Evolutionary conservation across 108 stramenopile species (phyloP), one percentile per base, ranked within the genome.

Genomic region (Pseudonitzschia multiseries): DNA sequence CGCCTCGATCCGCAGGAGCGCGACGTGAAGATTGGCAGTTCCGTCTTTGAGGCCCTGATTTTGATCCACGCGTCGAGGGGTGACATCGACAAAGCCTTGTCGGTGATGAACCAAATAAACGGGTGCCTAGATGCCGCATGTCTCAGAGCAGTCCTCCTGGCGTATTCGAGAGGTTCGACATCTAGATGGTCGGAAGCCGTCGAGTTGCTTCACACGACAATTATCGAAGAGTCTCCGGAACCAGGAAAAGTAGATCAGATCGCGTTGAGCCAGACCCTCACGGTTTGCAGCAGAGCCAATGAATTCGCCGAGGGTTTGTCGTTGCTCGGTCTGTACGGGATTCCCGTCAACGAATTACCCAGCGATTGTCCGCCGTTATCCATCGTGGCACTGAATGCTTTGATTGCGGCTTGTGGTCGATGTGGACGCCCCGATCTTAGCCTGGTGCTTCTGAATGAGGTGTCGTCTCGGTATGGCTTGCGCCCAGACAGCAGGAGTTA

Each of bases 391-490:
- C 29, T 89, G 52, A 89, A 92, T 63, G 70, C 86, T 24, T 65
- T 92, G 32, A 92, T 92, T 22, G 56, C 79, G 8, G 83, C 88
- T 26, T 87, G 87, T 52, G 87, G 91, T 3, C 70, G 91, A 68
- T 70, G 63, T 8, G 79, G 76, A 57, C 78, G 88, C n/a, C 83
- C 91, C 0, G 88, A 89, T 63, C 75, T 88, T 8, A 84, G 88
- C 5, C 70, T 92, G 4, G 62, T 79, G 31, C 21, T 92, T 44
- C 56, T 92, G 41, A 86, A 87, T 73, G 82, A 86, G 12, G 86
- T 87, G 79, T 17, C 61, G 57, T 26, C 33, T 1, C 71, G 51
- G 18, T 91, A 78, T 68, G 73, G 76, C 3, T 64, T 84, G 12
- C 41, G 43, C 33, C 91, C 91, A 0, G 79, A 89, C 62, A 67